Percentiles rank a stretch among this genome's conserved stretches.
Conservation (phyloP, 495 filamentous ascomycete genomes). For the Neurospora sp. region DNA sequence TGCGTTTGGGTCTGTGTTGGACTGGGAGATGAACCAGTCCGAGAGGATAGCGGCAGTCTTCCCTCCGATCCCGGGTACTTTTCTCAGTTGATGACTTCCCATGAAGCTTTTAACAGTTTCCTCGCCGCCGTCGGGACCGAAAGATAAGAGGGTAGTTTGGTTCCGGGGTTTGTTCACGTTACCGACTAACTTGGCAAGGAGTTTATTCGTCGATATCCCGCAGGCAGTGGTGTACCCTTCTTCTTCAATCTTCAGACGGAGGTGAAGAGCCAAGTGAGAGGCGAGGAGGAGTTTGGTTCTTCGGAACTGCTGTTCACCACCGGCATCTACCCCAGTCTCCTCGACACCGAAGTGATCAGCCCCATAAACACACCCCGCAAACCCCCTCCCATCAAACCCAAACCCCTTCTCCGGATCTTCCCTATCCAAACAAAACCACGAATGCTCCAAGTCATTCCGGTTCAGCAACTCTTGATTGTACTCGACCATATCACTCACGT, state of each 20-base stretch:
- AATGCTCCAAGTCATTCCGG: slow-evolving; percentile 45
- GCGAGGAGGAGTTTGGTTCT: slow-evolving; percentile 51
- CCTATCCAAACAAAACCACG: slow-evolving; percentile 72
- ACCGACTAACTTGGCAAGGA: slow-evolving; percentile 76
- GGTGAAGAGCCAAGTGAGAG: slow-evolving; percentile 62
- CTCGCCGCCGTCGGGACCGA: slow-evolving; percentile 44
- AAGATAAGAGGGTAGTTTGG: slow-evolving; percentile 64
- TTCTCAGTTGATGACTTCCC: slow-evolving; percentile 65
- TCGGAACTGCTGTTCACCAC: slow-evolving; percentile 19
- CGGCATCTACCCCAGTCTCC: background rate
- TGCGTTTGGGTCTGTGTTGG: slow-evolving; percentile 5
- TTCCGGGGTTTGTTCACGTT: slow-evolving; percentile 74
- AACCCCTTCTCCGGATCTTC: slow-evolving; percentile 74
- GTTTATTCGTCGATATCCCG: slow-evolving; percentile 79
- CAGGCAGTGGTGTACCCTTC: slow-evolving; percentile 79
- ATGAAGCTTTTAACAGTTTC: slow-evolving; percentile 52
- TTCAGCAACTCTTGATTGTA: slow-evolving; percentile 71
- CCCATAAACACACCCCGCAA: slow-evolving; percentile 28
- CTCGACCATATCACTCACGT: slow-evolving; percentile 74
- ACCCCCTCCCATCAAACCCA: slow-evolving; percentile 54
- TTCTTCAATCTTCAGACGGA: slow-evolving; percentile 61
- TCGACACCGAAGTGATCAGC: background rate
- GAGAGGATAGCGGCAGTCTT: slow-evolving; percentile 65
- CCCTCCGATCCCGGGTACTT: slow-evolving; percentile 77
- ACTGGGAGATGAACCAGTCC: slow-evolving; percentile 43